A percentile compares a stretch with the other conserved stretches of the same genome.
phyloP scores from a whole-genome alignment of 306 rosid species.

The Malus sieversii region DNA sequence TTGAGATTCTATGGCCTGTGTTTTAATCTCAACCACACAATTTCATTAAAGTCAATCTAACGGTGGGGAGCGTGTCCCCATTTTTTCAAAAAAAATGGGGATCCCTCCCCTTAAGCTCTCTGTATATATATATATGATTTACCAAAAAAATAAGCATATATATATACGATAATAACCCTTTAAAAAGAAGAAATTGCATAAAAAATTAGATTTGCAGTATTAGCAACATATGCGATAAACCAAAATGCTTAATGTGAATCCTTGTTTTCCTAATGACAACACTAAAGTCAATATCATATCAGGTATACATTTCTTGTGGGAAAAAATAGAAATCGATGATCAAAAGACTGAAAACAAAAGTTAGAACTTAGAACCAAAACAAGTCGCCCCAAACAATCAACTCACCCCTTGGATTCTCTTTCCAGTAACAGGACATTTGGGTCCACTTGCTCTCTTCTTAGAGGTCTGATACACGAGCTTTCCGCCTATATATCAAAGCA shows the following conservation, averaged over 20 bases:
- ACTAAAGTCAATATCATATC: background rate
- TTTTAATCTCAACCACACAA: no score
- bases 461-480: conserved; percentile 26
- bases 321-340: background rate
- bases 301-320: background rate
- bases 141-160: no score
- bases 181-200: background rate
- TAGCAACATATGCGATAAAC: background rate
- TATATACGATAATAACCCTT: background rate
- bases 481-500: conserved; percentile 8
- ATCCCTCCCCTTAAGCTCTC: no score
- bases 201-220: background rate
- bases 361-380: background rate
- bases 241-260: background rate
- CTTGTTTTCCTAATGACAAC: background rate
- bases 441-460: conserved; percentile 32
- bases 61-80: no score
- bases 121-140: no score
- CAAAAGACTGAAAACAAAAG: background rate
- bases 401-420: conserved; percentile 30
- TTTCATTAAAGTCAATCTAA: no score
- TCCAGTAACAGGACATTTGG: conserved; percentile 28
- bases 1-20: no score
- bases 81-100: no score
- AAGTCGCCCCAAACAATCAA: background rate